Evolutionary conservation across 116 monocot species (phyloP).

Genomic region (Zostera marina): DNA sequence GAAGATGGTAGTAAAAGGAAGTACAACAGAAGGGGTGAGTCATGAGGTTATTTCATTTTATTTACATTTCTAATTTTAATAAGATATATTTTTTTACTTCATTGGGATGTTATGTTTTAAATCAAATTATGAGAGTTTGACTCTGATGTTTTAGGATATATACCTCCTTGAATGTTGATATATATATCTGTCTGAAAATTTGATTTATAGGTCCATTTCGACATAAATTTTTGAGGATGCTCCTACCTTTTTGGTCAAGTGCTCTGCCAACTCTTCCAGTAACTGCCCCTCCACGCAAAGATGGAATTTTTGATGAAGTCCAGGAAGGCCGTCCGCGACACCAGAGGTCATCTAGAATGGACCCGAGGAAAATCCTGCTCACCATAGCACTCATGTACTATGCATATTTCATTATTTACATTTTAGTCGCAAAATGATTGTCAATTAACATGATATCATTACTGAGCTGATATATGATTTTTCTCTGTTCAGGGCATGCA

Average conservation of each 20-base stretch:
- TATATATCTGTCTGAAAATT: background rate
- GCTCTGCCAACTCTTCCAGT: constrained; percentile 82
- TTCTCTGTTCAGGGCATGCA: constrained; percentile 76
- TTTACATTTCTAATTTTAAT: background rate
- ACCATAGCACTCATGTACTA: constrained; percentile 73
- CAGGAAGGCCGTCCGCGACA: constrained; percentile 57
- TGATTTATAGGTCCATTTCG: constrained; percentile 43
- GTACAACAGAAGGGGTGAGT: constrained; percentile 77
- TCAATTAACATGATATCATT: background rate
- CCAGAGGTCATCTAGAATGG: constrained; percentile 78
- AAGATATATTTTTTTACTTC: background rate
- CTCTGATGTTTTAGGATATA: too few relatives aligned
- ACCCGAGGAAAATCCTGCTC: constrained; percentile 81
- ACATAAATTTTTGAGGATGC: constrained; percentile 62
- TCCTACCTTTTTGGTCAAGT: constrained; percentile 93
- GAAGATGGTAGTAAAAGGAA: constrained; percentile 84
- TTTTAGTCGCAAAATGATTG: background rate
- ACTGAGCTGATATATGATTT: background rate
- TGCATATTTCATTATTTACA: background rate
- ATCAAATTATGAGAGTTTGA: background rate
- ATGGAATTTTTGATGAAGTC: constrained; percentile 35
- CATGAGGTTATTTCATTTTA: background rate
- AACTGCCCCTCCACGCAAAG: constrained; percentile 75
- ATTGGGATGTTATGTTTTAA: background rate
- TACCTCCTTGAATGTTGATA: too few relatives aligned